phyloP scores from a whole-genome alignment of 2,329 filamentous ascomycete genomes.

The Aspergillus awamori region DNA sequence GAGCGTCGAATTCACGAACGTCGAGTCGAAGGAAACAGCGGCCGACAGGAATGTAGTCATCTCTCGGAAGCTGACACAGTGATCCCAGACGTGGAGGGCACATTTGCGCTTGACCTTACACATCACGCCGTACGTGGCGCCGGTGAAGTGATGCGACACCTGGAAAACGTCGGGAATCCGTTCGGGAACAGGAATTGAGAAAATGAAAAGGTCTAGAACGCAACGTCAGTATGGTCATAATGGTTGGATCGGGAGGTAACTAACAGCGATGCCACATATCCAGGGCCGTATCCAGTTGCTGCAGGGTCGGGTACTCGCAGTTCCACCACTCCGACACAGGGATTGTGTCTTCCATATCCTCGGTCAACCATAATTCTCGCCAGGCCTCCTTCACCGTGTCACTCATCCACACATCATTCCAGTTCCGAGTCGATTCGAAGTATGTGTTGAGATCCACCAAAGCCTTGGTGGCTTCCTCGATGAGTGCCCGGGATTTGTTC shows the following conservation, averaged over 20 bases:
- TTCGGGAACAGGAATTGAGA: conserved; percentile 18
- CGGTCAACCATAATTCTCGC: conserved; percentile 50
- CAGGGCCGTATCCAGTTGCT: conserved; percentile 38
- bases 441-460: conserved; percentile 53
- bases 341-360: conserved; percentile 43
- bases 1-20: conserved; percentile 50
- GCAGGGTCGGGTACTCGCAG: conserved; percentile 42
- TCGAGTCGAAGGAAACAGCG: conserved; percentile 30
- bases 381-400: conserved; percentile 47
- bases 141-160: conserved; percentile 63
- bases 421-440: conserved; percentile 51
- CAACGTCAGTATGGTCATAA: background rate
- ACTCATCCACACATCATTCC: conserved; percentile 52
- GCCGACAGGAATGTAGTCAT: conserved; percentile 53
- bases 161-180: conserved; percentile 34
- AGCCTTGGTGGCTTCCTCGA: conserved; percentile 51
- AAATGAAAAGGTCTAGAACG: conserved; percentile 19
- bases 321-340: conserved; percentile 41
- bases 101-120: conserved; percentile 63
- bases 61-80: conserved; percentile 64
- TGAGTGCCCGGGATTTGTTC: conserved; percentile 44
- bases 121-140: conserved; percentile 62
- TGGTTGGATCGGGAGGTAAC: conserved; percentile 52
- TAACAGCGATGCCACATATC: conserved; percentile 46
- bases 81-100: conserved; percentile 65